Conservation (phyloP, 257 asterid genomes). For the Voacanga thouarsii region DNA sequence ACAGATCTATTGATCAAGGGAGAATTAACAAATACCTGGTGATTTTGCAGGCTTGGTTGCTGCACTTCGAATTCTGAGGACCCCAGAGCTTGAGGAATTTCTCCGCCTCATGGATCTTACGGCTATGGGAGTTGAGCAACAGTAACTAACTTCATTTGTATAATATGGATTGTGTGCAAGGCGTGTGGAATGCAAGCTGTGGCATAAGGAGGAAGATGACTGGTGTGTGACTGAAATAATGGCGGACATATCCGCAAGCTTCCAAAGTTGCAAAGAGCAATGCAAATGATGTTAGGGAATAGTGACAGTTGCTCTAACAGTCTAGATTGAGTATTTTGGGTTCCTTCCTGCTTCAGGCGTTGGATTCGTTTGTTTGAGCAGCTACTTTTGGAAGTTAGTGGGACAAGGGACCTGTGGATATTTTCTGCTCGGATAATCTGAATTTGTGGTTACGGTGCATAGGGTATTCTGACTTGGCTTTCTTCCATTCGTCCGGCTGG, state of each 20-base stretch:
- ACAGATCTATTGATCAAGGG: background rate
- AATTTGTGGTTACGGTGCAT: constrained; percentile 55
- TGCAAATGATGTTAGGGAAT: background rate
- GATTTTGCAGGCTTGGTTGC: constrained; percentile 77
- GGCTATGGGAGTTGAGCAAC: constrained; percentile 28
- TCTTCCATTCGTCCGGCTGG: constrained; percentile 5
- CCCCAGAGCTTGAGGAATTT: constrained; percentile 15
- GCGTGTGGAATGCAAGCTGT: constrained; percentile 13
- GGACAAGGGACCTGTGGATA: constrained; percentile 42
- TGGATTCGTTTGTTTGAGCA: constrained; percentile 4
- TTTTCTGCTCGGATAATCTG: constrained; percentile 48
- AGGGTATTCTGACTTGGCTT: constrained; percentile 14
- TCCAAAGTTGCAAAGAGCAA: constrained; percentile 12
- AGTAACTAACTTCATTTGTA: constrained; percentile 26
- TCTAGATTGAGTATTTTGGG: background rate
- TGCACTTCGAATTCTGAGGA: constrained; percentile 45
- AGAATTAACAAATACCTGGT: constrained; percentile 55
- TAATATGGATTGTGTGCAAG: constrained; percentile 21
- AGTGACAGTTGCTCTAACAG: background rate
- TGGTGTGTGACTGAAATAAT: constrained; percentile 46
- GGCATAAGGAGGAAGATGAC: constrained; percentile 36
- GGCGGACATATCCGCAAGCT: constrained; percentile 43
- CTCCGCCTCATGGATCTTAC: constrained; percentile 30
- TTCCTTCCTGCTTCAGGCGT: background rate
- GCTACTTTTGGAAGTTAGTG: constrained; percentile 19